phyloP scores from a whole-genome alignment of 164 flowering plant genomes.

The Vitis vinifera region DNA sequence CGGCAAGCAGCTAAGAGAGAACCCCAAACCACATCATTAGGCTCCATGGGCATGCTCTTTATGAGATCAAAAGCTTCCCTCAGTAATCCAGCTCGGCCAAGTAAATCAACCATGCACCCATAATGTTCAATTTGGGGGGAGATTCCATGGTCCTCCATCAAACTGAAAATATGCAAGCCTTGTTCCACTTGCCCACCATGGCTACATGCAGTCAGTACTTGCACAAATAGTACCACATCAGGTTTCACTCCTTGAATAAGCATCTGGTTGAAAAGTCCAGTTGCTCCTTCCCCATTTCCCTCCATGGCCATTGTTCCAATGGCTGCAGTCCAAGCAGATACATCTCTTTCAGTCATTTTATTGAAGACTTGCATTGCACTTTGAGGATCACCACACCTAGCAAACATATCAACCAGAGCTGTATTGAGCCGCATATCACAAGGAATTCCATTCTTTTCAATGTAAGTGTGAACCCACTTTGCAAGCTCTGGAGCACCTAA shows the following conservation, averaged over 20 bases:
- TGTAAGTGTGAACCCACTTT: slow-evolving; percentile 41
- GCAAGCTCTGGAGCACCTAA: slow-evolving; percentile 53
- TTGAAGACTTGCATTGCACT: slow-evolving; percentile 42
- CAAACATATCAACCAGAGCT: slow-evolving; percentile 62
- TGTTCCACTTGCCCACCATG: slow-evolving; percentile 51
- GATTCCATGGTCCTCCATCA: slow-evolving; percentile 38
- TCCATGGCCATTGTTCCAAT: slow-evolving; percentile 54
- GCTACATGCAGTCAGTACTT: slow-evolving; percentile 52
- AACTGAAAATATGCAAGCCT: slow-evolving; percentile 37
- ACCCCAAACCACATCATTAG: slow-evolving; percentile 51
- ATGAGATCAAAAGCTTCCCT: slow-evolving; percentile 42
- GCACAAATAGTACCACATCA: slow-evolving; percentile 44
- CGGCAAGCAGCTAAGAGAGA: slow-evolving; percentile 53
- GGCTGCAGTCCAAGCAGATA: slow-evolving; percentile 59
- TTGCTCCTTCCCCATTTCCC: slow-evolving; percentile 45
- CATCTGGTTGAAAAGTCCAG: slow-evolving; percentile 48
- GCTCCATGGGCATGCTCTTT: slow-evolving; percentile 52
- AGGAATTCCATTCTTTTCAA: slow-evolving; percentile 28
- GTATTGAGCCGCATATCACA: slow-evolving; percentile 45
- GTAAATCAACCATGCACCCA: slow-evolving; percentile 62
- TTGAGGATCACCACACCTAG: slow-evolving; percentile 52
- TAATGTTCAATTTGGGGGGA: slow-evolving; percentile 43
- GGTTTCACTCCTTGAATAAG: slow-evolving; percentile 43
- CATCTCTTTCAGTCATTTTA: slow-evolving; percentile 39
- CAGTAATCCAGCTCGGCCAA: slow-evolving; percentile 55